Percentiles rank a stretch among this genome's conserved stretches.
Conservation (phyloP, 495 filamentous ascomycete genomes). For the Trichoderma virens region DNA sequence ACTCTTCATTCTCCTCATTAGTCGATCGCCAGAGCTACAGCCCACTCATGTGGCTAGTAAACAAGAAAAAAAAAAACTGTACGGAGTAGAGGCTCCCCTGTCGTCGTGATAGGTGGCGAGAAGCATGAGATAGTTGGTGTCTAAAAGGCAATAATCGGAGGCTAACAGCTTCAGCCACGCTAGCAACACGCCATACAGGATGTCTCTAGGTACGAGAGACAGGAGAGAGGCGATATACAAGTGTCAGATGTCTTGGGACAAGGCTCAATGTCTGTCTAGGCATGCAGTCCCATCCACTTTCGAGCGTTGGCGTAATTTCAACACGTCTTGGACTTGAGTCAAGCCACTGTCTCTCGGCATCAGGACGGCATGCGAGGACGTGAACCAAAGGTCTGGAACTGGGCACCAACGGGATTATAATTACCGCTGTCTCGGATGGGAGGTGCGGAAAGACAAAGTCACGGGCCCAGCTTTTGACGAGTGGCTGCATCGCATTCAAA, state of each 20-base stretch:
- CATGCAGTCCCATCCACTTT: not conserved
- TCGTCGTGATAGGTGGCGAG: not conserved
- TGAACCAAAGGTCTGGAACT: not conserved
- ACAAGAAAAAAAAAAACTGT: not conserved
- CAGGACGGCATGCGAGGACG: too few relatives aligned
- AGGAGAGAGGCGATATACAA: not conserved
- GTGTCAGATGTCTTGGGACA: not conserved
- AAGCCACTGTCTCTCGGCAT: not conserved
- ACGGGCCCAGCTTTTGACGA: not conserved
- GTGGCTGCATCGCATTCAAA: not conserved
- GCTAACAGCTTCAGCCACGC: not conserved
- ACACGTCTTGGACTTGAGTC: not conserved
- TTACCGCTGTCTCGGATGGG: not conserved
- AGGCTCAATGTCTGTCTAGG: not conserved
- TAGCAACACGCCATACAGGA: not conserved
- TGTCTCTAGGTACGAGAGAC: not conserved
- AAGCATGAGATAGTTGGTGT: not conserved
- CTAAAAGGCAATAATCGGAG: conserved; percentile 2
- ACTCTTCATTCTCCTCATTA: not conserved
- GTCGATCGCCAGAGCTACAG: not conserved
- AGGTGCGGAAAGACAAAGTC: not conserved
- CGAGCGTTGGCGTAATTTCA: not conserved
- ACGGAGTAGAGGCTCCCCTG: not conserved
- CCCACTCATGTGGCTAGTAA: not conserved
- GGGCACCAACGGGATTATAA: not conserved